These are phyloP conservation scores for Ceratocystis eucalypticola DNA, from an alignment of 2,329 filamentous ascomycete species.

Conservation along the genomic window DNA sequence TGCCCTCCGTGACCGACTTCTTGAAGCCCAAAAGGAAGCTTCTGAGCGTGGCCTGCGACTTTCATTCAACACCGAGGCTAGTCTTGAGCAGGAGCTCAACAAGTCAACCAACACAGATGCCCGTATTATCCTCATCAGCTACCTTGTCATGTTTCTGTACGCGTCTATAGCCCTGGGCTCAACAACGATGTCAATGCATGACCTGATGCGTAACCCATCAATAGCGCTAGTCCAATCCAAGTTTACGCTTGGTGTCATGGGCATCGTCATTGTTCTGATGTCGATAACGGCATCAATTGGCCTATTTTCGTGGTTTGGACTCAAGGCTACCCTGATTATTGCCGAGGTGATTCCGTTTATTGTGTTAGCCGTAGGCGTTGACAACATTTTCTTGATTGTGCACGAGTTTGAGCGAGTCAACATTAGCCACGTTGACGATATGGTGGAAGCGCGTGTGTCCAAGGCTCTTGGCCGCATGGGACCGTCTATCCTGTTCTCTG, in stretches of 20 bases:
- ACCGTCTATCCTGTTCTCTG: constrained; percentile 88
- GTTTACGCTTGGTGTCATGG: constrained; percentile 85
- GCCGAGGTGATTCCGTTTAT: constrained; percentile 97
- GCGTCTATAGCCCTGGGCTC: constrained; percentile 86
- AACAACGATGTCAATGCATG: constrained; percentile 62
- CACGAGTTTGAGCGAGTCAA: constrained; percentile 97
- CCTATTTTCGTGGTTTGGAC: constrained; percentile 76
- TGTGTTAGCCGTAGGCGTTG: constrained; percentile 87
- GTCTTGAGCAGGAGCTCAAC: constrained; percentile 87
- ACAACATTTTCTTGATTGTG: constrained; percentile 98
- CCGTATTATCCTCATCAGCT: constrained; percentile 91
- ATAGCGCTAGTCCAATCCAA: constrained; percentile 88
- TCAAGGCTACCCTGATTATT: constrained; percentile 95
- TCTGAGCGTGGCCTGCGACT: constrained; percentile 62
- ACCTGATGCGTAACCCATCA: constrained; percentile 68
- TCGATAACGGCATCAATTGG: constrained; percentile 92
- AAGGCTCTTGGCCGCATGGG: constrained; percentile 91
- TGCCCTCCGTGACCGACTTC: constrained; percentile 57
- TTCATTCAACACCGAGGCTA: constrained; percentile 92
- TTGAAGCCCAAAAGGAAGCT: constrained; percentile 72
- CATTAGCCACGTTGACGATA: constrained; percentile 74
- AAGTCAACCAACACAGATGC: constrained; percentile 97
- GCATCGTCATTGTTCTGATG: constrained; percentile 93
- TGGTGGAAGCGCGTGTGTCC: constrained; percentile 73
- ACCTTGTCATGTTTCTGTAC: constrained; percentile 97